A percentile compares a stretch with the other conserved stretches of the same genome.
phyloP scores from a whole-genome alignment of 2,329 filamentous ascomycete species.

The Verticillium longisporum region DNA sequence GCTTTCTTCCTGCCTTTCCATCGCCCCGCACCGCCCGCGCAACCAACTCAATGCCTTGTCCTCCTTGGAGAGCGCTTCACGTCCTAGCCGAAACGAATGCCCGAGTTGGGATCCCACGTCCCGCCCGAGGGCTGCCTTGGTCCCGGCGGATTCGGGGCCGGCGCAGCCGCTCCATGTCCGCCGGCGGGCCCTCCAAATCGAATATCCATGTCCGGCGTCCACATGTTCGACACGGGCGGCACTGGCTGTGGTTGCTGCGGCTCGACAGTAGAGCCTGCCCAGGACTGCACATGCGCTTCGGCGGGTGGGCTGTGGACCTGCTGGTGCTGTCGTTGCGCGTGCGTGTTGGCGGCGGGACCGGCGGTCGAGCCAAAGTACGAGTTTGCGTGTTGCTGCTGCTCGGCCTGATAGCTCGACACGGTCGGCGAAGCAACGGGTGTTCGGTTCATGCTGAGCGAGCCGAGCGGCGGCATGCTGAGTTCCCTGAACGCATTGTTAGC shows the following conservation, averaged over 20 bases:
- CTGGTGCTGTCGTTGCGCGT: slow-evolving; percentile 16
- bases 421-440: slow-evolving; percentile 17
- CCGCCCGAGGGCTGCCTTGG: slow-evolving; percentile 23
- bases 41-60: not conserved
- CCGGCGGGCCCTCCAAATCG: slow-evolving; percentile 54
- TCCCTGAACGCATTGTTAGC: slow-evolving; percentile 27
- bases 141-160: not conserved
- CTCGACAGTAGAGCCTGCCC: slow-evolving; percentile 43
- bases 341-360: slow-evolving; percentile 4
- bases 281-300: slow-evolving; percentile 52
- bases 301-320: slow-evolving; percentile 20
- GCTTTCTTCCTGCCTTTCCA: not conserved
- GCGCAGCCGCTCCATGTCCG: slow-evolving; percentile 11
- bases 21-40: not conserved
- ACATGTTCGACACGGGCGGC: slow-evolving; percentile 46
- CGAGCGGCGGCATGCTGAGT: slow-evolving; percentile 43
- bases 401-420: slow-evolving; percentile 8
- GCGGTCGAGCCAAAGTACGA: slow-evolving; percentile 11
- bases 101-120: slow-evolving; percentile 53
- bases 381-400: slow-evolving; percentile 7
- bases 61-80: not conserved
- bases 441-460: slow-evolving; percentile 32
- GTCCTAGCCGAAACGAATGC: slow-evolving; percentile 46
- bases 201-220: slow-evolving; percentile 77
- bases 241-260: slow-evolving; percentile 50